Evolutionary conservation across 345 rosid genomes (phyloP).

Genomic region (Linum tenue): DNA sequence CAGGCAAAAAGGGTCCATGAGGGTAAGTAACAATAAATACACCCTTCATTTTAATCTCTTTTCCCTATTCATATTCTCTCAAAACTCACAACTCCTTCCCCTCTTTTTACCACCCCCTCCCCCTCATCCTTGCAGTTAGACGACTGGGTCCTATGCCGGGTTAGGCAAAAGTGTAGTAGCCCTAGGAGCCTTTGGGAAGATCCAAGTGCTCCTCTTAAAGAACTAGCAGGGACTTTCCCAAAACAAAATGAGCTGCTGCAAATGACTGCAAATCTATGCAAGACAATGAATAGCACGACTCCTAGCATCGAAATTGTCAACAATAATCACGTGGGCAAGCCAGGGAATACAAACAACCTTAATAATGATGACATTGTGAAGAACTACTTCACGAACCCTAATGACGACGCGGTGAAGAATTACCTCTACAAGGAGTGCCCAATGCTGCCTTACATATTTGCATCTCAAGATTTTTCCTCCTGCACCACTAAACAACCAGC

Average conservation of each 20-base stretch:
- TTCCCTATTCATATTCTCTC: no score
- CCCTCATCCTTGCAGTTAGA: constrained; percentile 17
- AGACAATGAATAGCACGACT: not conserved
- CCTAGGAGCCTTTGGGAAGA: constrained; percentile 23
- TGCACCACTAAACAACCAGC: not conserved
- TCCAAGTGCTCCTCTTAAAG: constrained; percentile 9
- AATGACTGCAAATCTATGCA: not conserved
- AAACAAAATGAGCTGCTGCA: constrained; percentile 17
- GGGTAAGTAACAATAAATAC: not conserved
- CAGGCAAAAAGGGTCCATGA: not conserved
- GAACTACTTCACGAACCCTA: constrained; percentile 7
- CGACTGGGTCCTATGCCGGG: constrained; percentile 23
- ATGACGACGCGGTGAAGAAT: constrained; percentile 12
- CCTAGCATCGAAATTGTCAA: not conserved
- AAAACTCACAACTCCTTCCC: not conserved
- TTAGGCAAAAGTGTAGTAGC: constrained; percentile 12
- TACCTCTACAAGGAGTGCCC: constrained; percentile 26
- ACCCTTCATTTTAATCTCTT: no score
- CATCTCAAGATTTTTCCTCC: constrained; percentile 24
- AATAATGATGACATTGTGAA: not conserved
- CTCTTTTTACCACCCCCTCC: no score
- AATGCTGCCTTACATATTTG: constrained; percentile 31
- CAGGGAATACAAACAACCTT: not conserved
- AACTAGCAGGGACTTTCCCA: constrained; percentile 12
- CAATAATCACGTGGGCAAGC: not conserved